Evolutionary conservation across 179 eudicot genomes (phyloP), one percentile per base, ranked within the genome.

Genomic region (Dionaea muscipula): DNA sequence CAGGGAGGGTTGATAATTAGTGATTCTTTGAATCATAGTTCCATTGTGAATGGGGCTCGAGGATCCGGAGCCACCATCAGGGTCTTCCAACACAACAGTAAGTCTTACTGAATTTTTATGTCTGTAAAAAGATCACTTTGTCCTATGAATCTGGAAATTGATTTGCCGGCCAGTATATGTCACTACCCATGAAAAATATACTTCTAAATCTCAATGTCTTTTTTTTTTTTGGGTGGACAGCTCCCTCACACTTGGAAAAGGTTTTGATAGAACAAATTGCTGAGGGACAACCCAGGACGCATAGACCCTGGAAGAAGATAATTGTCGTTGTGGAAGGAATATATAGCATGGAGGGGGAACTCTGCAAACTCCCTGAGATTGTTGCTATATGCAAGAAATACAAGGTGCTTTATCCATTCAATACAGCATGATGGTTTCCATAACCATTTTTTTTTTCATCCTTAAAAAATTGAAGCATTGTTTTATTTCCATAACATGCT

Each of bases 271-370:
- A 87, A 60, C 88, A 82, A 60, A 91, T 91, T 82, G 86, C 96
- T 25, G 89, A 77, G 7, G 98, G 98, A 57, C 96, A 91, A 63
- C 94, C 96, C 10, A 81, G 98, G 62, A 91, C 98, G 3, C 98
- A 84, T 75, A 79, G 98, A 76, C 96, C 98, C 40, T 91, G 98
- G 98, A 91, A 91, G 74, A 91, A 91, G 68, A 91, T 91, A 39
- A 77, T 91, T 45, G 93, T 91, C 47, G 77, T 87, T 43, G 98
- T 91, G 60, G 98, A 91, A 74, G 98, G 98, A 25, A 91, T 91
- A 62, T 91, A 91, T 68, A 91, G 98, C 64, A 91, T 91, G 98
- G 98, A 91, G 75, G 98, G 98, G 13, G 98, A 91, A 69, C 80
- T 91, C 18, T 91, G 98, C 83, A 75, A 88, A 27, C 94, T 91